Base-by-base conservation (phyloP, 495 filamentous ascomycete species). In the Achaetomiella virescens region DNA sequence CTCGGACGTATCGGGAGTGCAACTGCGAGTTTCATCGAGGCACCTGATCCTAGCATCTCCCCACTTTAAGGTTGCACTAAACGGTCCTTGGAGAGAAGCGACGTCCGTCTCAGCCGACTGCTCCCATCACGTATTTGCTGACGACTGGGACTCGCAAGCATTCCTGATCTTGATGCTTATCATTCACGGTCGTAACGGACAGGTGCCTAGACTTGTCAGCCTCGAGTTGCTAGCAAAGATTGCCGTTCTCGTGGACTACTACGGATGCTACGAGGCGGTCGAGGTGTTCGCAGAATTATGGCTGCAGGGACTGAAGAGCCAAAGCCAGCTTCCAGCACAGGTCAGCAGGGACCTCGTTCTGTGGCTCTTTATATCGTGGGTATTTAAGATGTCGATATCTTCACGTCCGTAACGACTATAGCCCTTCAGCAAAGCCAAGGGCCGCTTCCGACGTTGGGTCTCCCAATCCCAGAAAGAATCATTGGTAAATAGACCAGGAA, bases 191-290 rank as follows among this genome's bases (percentile, higher is more conserved):
- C 44, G 44, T 47, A 31, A 47, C 17, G 14, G 44, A 35, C 25
- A 47, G 7, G 44, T 47, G 20, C 41, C 41, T 43, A 22, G 41
- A 43, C 20, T 43, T 8, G 11, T 79, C 9, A 58, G 42, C 14
- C 58, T 79, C 0, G 70, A 77, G 14, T 66, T 69, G 54, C 66
- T 81, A 14, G 70, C 72, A 15, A 72, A 78, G 51, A 58, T 82
- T 38, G 66, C 73, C 14, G 69, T 74, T 9, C 49, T 81, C 14
- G 71, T 76, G 6, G 75, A 81, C 55, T 77, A 77, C 50, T 78
- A 80, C 52, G 44, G 69, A 20, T 77, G 72, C 48, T 62, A 66
- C 11, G 71, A 76, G 11, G 64, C 57, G 2, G 42, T 77, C 0
- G 36, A 60, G 31, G 15, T 75, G 2, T 71, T 67, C 37, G 54